Evolutionary conservation across 345 rosid genomes (phyloP).

Genomic region (Ricinus communis): DNA sequence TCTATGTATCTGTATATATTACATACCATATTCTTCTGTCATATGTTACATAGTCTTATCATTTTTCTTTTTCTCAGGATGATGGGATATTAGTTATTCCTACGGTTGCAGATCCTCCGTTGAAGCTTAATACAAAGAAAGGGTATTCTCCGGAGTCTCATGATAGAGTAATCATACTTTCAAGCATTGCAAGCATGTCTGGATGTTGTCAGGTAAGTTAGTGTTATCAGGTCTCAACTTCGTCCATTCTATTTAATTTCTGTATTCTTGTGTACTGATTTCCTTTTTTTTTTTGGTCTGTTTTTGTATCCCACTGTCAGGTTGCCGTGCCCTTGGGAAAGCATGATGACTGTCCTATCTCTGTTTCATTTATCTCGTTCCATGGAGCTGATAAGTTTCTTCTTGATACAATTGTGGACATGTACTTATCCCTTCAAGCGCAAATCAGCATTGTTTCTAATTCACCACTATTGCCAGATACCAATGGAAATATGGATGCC

Average conservation of each 20-base stretch:
- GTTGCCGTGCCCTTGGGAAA: slow-evolving; percentile 77
- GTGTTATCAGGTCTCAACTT: slow-evolving; percentile 9
- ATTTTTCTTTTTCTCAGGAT: slow-evolving; percentile 44
- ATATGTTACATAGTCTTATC: slow-evolving; percentile 6
- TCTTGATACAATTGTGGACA: slow-evolving; percentile 78
- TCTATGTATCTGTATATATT: not conserved
- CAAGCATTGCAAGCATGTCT: slow-evolving; percentile 85
- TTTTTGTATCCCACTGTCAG: slow-evolving; percentile 41
- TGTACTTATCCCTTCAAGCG: slow-evolving; percentile 75
- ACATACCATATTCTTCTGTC: not conserved
- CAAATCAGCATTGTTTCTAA: slow-evolving; percentile 58
- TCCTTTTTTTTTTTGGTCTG: too few species aligned
- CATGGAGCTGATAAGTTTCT: slow-evolving; percentile 91
- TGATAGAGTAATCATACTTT: slow-evolving; percentile 53
- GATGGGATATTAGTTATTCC: slow-evolving; percentile 81
- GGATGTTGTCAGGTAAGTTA: slow-evolving; percentile 84
- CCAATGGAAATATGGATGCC: slow-evolving; percentile 55
- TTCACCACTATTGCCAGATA: slow-evolving; percentile 49
- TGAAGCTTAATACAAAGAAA: slow-evolving; percentile 61
- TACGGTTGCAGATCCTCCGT: slow-evolving; percentile 68
- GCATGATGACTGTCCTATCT: slow-evolving; percentile 64
- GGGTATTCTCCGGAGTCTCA: slow-evolving; percentile 49
- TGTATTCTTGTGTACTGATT: slow-evolving; percentile 7
- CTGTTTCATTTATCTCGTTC: slow-evolving; percentile 72
- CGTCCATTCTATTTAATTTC: slow-evolving; percentile 7